Evolutionary conservation across 169 alveolate species (phyloP).

Genomic region (Hammondia hammondi): DNA sequence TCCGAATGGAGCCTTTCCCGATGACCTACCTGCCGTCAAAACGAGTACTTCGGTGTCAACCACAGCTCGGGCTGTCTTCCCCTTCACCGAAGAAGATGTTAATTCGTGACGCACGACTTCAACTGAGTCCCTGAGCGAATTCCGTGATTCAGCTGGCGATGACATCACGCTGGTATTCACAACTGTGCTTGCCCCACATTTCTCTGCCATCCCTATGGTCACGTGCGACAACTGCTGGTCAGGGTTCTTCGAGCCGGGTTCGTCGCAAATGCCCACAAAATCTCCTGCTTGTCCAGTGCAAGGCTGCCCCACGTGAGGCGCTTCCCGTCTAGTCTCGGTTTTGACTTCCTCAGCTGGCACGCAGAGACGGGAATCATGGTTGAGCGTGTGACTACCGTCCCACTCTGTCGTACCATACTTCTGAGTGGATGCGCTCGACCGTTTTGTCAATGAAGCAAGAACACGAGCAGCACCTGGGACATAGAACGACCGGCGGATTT

Average conservation of each 20-base stretch:
- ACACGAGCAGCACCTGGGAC: constrained; percentile 40
- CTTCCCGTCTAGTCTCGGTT: neutral
- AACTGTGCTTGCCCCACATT: neutral
- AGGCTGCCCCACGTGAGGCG: neutral
- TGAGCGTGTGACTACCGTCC: neutral
- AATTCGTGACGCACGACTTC: neutral
- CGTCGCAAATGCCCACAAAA: neutral
- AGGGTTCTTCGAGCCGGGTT: neutral
- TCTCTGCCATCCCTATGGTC: constrained; percentile 7
- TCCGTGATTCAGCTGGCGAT: neutral
- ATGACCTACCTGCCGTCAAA: neutral
- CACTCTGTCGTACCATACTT: neutral
- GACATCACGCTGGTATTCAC: too few relatives aligned
- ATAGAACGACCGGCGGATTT: constrained; percentile 7
- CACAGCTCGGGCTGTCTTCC: neutral
- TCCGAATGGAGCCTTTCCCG: neutral
- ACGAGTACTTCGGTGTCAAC: neutral
- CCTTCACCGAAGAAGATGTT: neutral
- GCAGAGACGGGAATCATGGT: neutral
- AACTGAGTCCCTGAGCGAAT: neutral
- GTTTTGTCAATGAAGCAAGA: constrained; percentile 9
- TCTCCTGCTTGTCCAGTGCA: neutral
- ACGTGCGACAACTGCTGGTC: neutral
- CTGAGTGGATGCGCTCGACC: constrained; percentile 1
- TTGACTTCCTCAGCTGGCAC: neutral